Evolutionary conservation across 2,329 filamentous ascomycete species (phyloP), one percentile per base, ranked within the genome.

Genomic region (Trematosphaeria pertusa): DNA sequence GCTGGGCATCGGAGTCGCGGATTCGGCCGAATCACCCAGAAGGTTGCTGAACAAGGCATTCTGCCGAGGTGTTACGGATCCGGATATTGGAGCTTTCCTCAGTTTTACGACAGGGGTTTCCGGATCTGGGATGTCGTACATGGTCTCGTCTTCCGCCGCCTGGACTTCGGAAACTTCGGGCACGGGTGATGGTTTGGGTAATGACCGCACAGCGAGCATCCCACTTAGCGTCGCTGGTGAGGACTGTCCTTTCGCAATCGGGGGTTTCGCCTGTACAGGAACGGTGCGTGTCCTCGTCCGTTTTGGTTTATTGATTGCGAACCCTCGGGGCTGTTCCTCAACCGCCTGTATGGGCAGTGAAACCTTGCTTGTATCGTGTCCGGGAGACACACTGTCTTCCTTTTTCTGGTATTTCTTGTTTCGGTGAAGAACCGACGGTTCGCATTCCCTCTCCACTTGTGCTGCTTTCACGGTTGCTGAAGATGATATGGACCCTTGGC

Each of bases 41-140:
- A 73, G 43, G 34, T 65, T 64, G 21, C 54, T 61, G 48, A 73
- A 73, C 11, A 72, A 53, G 10, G 59, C 54, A 21, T 62, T 66
- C 34, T 73, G 70, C 15, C 64, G 63, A 8, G 71, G 71, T 14
- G 71, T 73, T 4, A 69, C 59, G 1, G 70, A 67, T 14, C 63
- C 65, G 34, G 61, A 52, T 5, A 48, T 47, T n/a, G 37, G 20
- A 4, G 37, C 22, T 32, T 53, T 56, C 5, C 48, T 41, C 12
- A 44, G 17, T 9, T 51, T 58, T 19, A 46, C 49, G 35, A 56
- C 51, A 10, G 68, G 68, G 12, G 59, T 54, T 1, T 51, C 38
- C 14, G 59, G 31, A 11, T 63, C 57, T 39, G 49, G 57, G 19
- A 69, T 65, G n/a, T 69, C 67, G 37, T 70, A 70, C 66, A 71